Percentiles rank a stretch among this genome's conserved stretches.
These are phyloP conservation scores for Hyphopichia burtonii DNA, from an alignment of 1,139 yeast genomes.

Conservation along the genomic window DNA sequence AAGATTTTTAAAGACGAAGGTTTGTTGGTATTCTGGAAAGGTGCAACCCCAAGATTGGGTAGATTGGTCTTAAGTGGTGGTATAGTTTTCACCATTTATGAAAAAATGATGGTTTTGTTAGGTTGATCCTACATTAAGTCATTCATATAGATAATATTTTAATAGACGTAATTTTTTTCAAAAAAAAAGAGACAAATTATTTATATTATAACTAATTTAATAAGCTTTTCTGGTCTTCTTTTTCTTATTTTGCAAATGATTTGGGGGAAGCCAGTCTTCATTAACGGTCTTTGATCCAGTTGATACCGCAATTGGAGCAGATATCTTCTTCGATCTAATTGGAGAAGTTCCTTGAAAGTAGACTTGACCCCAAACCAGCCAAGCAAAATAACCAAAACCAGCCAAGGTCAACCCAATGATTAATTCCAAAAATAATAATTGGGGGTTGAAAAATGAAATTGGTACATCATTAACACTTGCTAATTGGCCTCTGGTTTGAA, in stretches of 20 bases:
- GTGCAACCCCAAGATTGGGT: constrained; percentile 95
- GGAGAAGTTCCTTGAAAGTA: constrained; percentile 44
- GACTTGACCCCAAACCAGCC: constrained; percentile 43
- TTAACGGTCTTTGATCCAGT: not conserved
- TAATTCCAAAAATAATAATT: constrained; percentile 61
- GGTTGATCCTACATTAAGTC: constrained; percentile 7
- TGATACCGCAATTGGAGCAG: constrained; percentile 1
- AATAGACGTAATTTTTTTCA: not conserved
- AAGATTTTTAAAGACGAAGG: constrained; percentile 87
- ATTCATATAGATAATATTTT: not conserved
- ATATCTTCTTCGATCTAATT: constrained; percentile 14
- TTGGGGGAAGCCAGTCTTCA: not conserved
- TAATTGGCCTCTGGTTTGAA: constrained; percentile 59
- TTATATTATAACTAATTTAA: not conserved
- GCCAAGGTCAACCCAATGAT: constrained; percentile 52
- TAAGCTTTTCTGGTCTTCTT: constrained; percentile 2
- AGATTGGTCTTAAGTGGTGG: constrained; percentile 92
- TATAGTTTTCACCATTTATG: constrained; percentile 91
- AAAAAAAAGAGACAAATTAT: too few species aligned
- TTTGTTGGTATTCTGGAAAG: constrained; percentile 92
- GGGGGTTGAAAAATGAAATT: constrained; percentile 71
- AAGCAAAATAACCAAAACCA: constrained; percentile 48
- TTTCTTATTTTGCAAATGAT: not conserved
- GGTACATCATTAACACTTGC: constrained; percentile 62
- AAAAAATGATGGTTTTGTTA: constrained; percentile 71